Base-by-base conservation (phyloP, 2,329 filamentous ascomycete genomes). In the Pseudogymnoascus sp. region DNA sequence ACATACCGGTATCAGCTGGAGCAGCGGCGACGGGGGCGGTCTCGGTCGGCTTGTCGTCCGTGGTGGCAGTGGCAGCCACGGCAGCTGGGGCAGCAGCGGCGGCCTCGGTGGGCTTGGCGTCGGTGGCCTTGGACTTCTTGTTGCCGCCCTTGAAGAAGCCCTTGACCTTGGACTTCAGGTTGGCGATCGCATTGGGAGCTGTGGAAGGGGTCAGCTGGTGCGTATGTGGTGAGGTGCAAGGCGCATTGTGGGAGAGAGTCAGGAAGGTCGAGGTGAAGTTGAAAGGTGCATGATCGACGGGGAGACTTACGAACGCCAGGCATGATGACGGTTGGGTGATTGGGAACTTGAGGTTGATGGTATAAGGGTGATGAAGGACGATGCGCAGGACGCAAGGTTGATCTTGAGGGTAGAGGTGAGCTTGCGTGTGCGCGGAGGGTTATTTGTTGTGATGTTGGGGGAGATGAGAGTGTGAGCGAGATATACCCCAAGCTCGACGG, bases 81-180 rank as follows among this genome's bases (percentile, higher is more conserved):
- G 61, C 31, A 12, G 58, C 61, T n/a, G 63, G 36, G 39, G 61
- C 39, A 58, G 63, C 17, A 33, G 48, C 41, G 35, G 63, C 35
- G 2, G 58, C 42, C 10, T 66, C 66, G 2, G 66, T 61, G 12
- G 68, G 64, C 60, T 68, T 68, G 29, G 33, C 21, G 13, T 65
- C 65, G 44, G 68, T 67, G 9, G 63, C 67, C 65, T 71, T 69
- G 36, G 48, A 63, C 58, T 66, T 68, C 64, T 71, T 71, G 62
- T 65, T 62, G 31, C 36, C 36, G 36, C 31, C 4, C 63, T 66
- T 71, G 60, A 72, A 64, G 27, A 72, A 31, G 55, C 63, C 42
- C 71, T 73, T 73, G 64, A 71, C 41, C 64, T 68, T 72, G 51
- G 67, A 65, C 69, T 71, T 73, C 61, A 73, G 58, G 48, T 66